A percentile compares a stretch with the other conserved stretches of the same genome.
These are phyloP conservation scores for Bryoglossum gracile DNA, from an alignment of 495 filamentous ascomycete genomes.

Conservation along the genomic window DNA sequence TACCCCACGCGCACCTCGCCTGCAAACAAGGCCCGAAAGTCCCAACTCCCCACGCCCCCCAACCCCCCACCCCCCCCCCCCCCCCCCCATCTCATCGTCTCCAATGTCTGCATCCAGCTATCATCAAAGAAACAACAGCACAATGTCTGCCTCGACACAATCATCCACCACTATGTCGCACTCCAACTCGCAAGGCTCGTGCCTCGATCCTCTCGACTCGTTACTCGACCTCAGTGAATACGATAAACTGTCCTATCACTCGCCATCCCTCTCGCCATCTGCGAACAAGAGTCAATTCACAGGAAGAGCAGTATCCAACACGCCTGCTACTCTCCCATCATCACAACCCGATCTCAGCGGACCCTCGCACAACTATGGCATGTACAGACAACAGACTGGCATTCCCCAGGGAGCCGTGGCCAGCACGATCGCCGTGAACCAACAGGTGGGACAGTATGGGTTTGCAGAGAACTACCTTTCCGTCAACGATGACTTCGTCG, in stretches of 20 bases:
- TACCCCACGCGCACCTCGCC: too few relatives aligned
- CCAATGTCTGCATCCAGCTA: slow-evolving; percentile 3
- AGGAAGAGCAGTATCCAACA: slow-evolving; percentile 26
- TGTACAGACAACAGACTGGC: slow-evolving; percentile 86
- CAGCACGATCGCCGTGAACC: slow-evolving; percentile 59
- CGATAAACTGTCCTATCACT: slow-evolving; percentile 35
- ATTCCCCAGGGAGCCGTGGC: slow-evolving; percentile 72
- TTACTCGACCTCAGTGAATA: slow-evolving; percentile 43
- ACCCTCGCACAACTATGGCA: slow-evolving; percentile 88
- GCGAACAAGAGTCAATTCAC: slow-evolving; percentile 29
- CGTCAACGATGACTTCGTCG: slow-evolving; percentile 43
- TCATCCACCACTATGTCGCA: slow-evolving; percentile 24
- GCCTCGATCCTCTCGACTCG: slow-evolving; percentile 32
- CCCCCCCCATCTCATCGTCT: neutral
- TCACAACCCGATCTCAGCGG: slow-evolving; percentile 55
- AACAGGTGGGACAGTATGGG: slow-evolving; percentile 47
- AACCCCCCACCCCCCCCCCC: neutral
- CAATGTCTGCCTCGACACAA: slow-evolving; percentile 17
- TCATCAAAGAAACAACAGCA: neutral
- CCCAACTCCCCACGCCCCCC: too few relatives aligned
- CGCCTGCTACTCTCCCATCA: slow-evolving; percentile 32
- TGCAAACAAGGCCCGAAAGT: too few relatives aligned
- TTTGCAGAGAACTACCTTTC: slow-evolving; percentile 47
- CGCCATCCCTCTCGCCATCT: slow-evolving; percentile 40
- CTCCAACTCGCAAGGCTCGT: slow-evolving; percentile 23